These are phyloP conservation scores for Botryotinia narcissicola DNA, from an alignment of 2,329 filamentous ascomycete genomes.

Conservation along the genomic window DNA sequence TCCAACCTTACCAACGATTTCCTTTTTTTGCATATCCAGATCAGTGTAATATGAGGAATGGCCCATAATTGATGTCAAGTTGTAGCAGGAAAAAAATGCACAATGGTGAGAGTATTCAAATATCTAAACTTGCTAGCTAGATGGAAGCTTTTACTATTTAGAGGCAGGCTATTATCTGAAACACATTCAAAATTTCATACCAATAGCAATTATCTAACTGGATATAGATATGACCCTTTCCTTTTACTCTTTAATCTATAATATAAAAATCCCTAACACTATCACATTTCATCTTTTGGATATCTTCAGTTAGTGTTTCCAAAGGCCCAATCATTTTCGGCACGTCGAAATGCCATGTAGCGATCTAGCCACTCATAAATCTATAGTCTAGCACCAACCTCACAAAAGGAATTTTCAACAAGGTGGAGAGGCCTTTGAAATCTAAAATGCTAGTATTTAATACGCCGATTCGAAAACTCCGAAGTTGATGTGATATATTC, in stretches of 20 bases:
- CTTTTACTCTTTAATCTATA: not conserved
- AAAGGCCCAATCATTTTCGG: not conserved
- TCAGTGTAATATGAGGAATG: not conserved
- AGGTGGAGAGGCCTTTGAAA: not conserved
- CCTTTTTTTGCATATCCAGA: not conserved
- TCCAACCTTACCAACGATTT: not conserved
- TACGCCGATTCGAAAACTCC: rapidly evolving
- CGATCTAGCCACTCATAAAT: not conserved
- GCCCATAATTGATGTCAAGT: not conserved
- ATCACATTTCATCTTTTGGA: not conserved
- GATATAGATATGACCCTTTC: not conserved
- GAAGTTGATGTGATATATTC: rapidly evolving
- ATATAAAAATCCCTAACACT: not conserved
- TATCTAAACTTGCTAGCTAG: not conserved
- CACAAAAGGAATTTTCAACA: not conserved
- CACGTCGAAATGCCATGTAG: not conserved
- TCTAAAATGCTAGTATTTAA: not conserved
- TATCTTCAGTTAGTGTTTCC: not conserved
- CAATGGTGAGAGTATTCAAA: too few species aligned
- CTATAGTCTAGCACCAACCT: too few species aligned
- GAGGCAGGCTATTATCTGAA: too few species aligned
- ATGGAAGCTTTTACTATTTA: not conserved
- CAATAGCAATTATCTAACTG: not conserved
- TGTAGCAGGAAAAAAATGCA: too few species aligned
- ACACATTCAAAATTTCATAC: too few species aligned